phyloP scores from a whole-genome alignment of 305 asterid species.

The Ruellia speciosa region DNA sequence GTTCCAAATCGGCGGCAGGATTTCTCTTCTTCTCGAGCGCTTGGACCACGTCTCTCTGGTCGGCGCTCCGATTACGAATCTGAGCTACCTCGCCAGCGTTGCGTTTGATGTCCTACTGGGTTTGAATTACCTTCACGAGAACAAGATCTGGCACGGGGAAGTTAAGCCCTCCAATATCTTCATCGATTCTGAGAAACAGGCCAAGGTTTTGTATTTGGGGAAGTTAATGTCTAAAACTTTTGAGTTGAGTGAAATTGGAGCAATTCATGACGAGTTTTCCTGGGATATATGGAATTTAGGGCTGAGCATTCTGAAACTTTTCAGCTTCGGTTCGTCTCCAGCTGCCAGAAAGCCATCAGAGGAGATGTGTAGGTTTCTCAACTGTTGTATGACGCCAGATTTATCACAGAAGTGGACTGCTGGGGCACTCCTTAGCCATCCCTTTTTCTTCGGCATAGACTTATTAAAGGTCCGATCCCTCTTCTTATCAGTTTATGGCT shows the following conservation, averaged over 20 bases:
- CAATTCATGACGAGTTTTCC: conserved; percentile 19
- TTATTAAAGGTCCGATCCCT: conserved; percentile 4
- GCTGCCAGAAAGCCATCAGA: conserved; percentile 5
- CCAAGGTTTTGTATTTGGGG: conserved; percentile 27
- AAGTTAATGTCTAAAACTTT: conserved; percentile 6
- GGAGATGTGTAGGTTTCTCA: conserved; percentile 19
- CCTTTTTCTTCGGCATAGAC: conserved; percentile 5
- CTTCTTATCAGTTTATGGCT: not conserved
- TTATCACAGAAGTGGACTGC: conserved; percentile 16
- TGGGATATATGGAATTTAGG: conserved; percentile 35
- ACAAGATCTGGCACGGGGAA: conserved; percentile 20
- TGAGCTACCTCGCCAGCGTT: conserved; percentile 8
- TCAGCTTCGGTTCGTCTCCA: conserved; percentile 13
- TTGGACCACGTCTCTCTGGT: conserved; percentile 11
- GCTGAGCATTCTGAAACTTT: conserved; percentile 19
- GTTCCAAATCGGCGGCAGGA: conserved; percentile 4
- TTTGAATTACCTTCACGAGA: conserved; percentile 25
- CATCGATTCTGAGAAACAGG: conserved; percentile 10
- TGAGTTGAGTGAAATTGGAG: conserved; percentile 3
- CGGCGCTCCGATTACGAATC: not conserved
- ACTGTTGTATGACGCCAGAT: conserved; percentile 25
- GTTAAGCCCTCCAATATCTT: conserved; percentile 22
- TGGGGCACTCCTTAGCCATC: conserved; percentile 19
- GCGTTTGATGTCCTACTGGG: conserved; percentile 21
- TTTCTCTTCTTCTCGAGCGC: conserved; percentile 25